Base-by-base conservation (phyloP, 2,329 filamentous ascomycete species). In the Colletotrichum gigasporum region DNA sequence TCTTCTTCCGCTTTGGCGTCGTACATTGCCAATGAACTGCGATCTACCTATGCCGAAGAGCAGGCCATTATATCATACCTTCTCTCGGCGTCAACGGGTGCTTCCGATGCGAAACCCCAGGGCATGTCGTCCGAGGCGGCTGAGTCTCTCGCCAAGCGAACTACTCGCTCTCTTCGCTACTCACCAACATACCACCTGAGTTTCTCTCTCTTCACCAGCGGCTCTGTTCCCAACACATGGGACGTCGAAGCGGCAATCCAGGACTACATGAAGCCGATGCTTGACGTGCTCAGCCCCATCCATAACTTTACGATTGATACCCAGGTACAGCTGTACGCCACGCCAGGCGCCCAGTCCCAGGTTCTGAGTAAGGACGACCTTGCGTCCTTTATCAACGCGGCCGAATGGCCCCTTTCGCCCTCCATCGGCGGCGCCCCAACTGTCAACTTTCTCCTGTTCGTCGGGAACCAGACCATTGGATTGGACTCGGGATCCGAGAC, bases 261-360 rank as follows among this genome's bases (percentile, higher is more conserved):
- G 22, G 86, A 92, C 69, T 95, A 97, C 76, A 89, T 99, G 76
- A 83, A 87, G 55, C 95, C 96, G 0, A 84, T 98, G 47, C 83
- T 99, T 0, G 85, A 92, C 42, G 89, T 93, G 24, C 86, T 98
- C 26, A 87, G 89, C 0, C 85, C 90, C 1, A 96, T 97, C 69
- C 96, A 94, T 81, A 95, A 96, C 75, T 98, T 99, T 73, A 97
- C 94, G 12, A 90, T 98, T 51, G 94, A 98, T 74, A 97, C 94
- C 0, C 96, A 99, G 78, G 92, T 99, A 3, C 96, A 99, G 78
- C 85, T 98, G 0, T 97, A 97, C 74, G 95, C 96, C n/a, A 80
- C 82, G 2, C 86, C 88, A 0, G 86, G 88, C n/a, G 85, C 87
- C 1, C 84, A 87, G 70, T 83, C 84, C 14, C 80, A 89, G 22